Evolutionary conservation across 257 asterid species (phyloP), one percentile per base, ranked within the genome.

Genomic region (Solanum paucissectum): DNA sequence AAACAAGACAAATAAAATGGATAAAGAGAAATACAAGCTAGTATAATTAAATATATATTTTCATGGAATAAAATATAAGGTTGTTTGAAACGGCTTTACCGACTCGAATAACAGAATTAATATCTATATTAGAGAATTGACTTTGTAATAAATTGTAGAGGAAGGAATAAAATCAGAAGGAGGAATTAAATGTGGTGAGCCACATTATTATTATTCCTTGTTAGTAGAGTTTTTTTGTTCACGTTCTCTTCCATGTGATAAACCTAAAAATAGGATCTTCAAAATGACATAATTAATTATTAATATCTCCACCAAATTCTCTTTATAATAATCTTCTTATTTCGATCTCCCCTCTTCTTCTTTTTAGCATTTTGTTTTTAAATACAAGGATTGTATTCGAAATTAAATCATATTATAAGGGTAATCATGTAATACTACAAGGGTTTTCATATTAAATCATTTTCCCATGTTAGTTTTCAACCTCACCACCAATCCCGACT

Each of bases 191-290:
- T 66, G 83, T 46, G 83, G 83, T 36, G 76, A 82, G 52, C 72
- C 90, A 21, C 68, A 62, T 55, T 55, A 55, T 20, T 55, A 55
- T n/a, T 62, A 62, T 62, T 71, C 71, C 58, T 82, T 62, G 69
- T 33, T 34, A 36, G 85, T 33, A 62, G 36, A 73, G 40, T 21
- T 89, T 73, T 86, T 73, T 86, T 83, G n/a, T 84, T 79, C 93
- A 90, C 83, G 90, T 90, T 87, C 90, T 89, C 71, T 82, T 74
- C 92, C 92, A 89, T 88, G 91, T 92, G 94, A 87, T 86, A 89
- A 76, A 85, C 93, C 87, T 87, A 86, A 72, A 89, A 87, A 85
- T 87, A 87, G 91, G 90, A 90, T 89, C 90, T 88, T 83, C 88
- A 66, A 85, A 16, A 79, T 44, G 16, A 81, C 68, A 81, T 20